Conservation (phyloP, 345 rosid species). For the Cardamine resedifolia region DNA sequence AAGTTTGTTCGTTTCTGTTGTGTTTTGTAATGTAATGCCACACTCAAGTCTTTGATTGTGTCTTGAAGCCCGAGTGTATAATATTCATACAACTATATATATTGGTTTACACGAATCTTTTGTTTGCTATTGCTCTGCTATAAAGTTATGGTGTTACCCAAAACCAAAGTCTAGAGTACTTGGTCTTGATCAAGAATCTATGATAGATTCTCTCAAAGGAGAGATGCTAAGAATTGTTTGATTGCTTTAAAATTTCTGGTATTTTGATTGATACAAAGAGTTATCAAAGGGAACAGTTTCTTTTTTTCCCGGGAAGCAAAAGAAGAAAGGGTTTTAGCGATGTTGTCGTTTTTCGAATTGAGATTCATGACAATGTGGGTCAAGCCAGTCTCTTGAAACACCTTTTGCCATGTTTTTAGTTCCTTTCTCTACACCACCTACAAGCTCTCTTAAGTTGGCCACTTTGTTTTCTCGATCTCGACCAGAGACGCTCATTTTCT, state of each 20-base stretch:
- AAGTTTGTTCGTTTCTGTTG: background rate
- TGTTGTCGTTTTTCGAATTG: slow-evolving; percentile 60
- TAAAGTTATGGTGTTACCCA: background rate
- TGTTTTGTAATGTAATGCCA: slow-evolving; percentile 7
- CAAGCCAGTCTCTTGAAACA: slow-evolving; percentile 78
- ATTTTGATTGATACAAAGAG: slow-evolving; percentile 12
- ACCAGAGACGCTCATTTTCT: slow-evolving; percentile 57
- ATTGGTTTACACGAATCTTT: background rate
- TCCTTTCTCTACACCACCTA: slow-evolving; percentile 49
- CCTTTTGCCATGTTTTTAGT: slow-evolving; percentile 51
- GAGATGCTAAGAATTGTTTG: background rate
- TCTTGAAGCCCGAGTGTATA: slow-evolving; percentile 20
- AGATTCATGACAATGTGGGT: slow-evolving; percentile 89
- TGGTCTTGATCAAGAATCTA: background rate
- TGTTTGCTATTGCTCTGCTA: background rate
- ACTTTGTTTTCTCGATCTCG: slow-evolving; percentile 88
- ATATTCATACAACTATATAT: background rate
- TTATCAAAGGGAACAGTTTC: background rate
- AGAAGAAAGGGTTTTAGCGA: background rate
- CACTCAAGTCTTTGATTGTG: background rate
- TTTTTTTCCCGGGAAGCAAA: background rate
- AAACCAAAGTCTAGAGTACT: background rate
- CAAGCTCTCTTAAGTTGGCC: slow-evolving; percentile 74
- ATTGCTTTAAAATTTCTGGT: background rate
- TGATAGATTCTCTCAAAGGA: background rate